phyloP scores from a whole-genome alignment of 2,329 filamentous ascomycete species.

The Trichothecium roseum region DNA sequence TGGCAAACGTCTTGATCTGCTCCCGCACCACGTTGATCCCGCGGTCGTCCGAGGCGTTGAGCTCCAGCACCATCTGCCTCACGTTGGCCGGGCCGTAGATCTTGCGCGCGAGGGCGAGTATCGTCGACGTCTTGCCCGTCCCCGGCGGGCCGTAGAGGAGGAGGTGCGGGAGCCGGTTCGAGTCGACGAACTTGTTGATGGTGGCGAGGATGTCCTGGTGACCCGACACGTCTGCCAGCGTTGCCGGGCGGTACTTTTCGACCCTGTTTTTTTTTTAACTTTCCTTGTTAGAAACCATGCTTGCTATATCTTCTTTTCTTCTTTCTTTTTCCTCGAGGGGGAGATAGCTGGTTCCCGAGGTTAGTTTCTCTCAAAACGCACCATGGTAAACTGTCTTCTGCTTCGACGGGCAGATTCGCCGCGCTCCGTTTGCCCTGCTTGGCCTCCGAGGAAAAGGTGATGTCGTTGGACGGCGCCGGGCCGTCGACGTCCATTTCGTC shows the following conservation, averaged over 20 bases:
- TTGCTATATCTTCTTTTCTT: no score
- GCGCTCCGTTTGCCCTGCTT: conserved; percentile 86
- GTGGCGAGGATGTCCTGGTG: conserved; percentile 96
- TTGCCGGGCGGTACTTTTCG: conserved; percentile 89
- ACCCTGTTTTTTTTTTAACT: conserved; percentile 55
- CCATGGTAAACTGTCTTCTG: conserved; percentile 91
- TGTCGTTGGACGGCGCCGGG: conserved; percentile 33
- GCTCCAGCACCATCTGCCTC: conserved; percentile 95
- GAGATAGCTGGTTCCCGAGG: not conserved
- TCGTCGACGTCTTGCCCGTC: conserved; percentile 95
- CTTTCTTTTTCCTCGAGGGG: no score
- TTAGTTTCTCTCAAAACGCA: conserved; percentile 26
- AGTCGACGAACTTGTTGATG: conserved; percentile 94
- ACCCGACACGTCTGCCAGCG: conserved; percentile 84
- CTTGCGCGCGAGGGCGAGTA: conserved; percentile 80
- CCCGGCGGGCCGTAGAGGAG: conserved; percentile 94
- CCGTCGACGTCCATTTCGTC: conserved; percentile 53
- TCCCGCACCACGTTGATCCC: conserved; percentile 97
- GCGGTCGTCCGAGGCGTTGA: conserved; percentile 94
- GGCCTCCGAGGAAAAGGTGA: conserved; percentile 64
- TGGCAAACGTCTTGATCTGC: conserved; percentile 99
- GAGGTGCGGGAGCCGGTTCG: conserved; percentile 88
- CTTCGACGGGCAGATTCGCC: conserved; percentile 87
- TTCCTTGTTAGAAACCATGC: no score
- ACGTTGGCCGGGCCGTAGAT: conserved; percentile 91